Evolutionary conservation across 495 filamentous ascomycete genomes (phyloP).

Genomic region (Neurospora discreta): DNA sequence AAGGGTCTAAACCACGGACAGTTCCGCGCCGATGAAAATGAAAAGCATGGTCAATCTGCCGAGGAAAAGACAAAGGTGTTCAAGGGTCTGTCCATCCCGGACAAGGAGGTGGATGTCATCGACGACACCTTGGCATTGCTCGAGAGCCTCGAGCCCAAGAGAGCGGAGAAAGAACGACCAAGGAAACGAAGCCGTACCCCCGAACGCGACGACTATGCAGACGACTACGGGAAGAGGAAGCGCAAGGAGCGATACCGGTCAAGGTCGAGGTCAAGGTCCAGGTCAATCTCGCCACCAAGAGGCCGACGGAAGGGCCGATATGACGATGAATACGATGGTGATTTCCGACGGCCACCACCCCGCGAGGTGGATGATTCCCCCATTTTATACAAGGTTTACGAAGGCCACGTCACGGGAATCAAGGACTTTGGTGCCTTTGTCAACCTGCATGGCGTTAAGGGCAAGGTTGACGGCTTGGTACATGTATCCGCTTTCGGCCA

Average conservation of each 20-base stretch:
- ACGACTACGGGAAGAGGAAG: constrained; percentile 35
- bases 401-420: constrained; percentile 78
- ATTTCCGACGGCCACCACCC: constrained; percentile 60
- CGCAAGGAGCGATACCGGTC: constrained; percentile 37
- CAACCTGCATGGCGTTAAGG: constrained; percentile 73
- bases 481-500: constrained; percentile 92
- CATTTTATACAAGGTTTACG: constrained; percentile 77
- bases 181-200: constrained; percentile 69
- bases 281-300: constrained; percentile 34
- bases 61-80: constrained; percentile 71
- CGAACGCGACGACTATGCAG: constrained; percentile 31
- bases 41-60: constrained; percentile 25
- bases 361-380: constrained; percentile 72
- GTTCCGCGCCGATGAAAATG: constrained; percentile 31
- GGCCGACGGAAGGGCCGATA: constrained; percentile 39
- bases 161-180: constrained; percentile 29
- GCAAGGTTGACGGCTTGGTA: constrained; percentile 86
- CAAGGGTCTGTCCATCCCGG: constrained; percentile 79
- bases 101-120: constrained; percentile 61
- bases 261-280: constrained; percentile 40
- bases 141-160: constrained; percentile 71
- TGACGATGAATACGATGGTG: constrained; percentile 54
- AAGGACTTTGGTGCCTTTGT: constrained; percentile 97
- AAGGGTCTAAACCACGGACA: constrained; percentile 36
- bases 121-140: constrained; percentile 91